Percentiles rank a stretch among this genome's conserved stretches.
Conservation (phyloP, 176 grass and related monocot genomes). For the Hyparrhenia diplandra region DNA sequence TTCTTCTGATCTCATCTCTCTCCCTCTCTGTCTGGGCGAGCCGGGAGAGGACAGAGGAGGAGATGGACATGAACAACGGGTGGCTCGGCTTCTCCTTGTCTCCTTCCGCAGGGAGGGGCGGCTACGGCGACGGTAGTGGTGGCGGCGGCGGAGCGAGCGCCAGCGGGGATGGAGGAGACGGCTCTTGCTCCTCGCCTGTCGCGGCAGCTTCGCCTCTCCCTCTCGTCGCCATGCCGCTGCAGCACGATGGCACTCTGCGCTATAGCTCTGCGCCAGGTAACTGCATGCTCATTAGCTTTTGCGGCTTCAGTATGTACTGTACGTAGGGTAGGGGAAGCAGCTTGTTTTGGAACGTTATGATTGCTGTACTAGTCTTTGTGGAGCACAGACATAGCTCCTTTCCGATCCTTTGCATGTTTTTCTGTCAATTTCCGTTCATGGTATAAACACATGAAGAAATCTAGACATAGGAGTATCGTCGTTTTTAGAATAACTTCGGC, state of each 20-base stretch:
- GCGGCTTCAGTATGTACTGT: no score
- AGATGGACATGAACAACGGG: constrained; percentile 60
- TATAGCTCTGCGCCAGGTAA: constrained; percentile 12
- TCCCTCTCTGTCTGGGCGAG: no score
- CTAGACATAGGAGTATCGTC: no score
- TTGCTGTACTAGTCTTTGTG: background rate
- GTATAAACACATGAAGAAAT: background rate
- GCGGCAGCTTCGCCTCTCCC: constrained; percentile 15
- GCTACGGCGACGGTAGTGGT: background rate
- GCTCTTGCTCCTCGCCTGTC: constrained; percentile 31
- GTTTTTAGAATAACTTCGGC: background rate
- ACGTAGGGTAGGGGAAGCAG: no score
- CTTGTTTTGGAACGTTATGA: background rate
- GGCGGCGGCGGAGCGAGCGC: constrained; percentile 1
- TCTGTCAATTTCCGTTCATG: background rate
- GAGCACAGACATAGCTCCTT: background rate
- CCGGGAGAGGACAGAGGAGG: background rate
- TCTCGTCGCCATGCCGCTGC: constrained; percentile 33
- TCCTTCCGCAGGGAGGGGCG: constrained; percentile 7
- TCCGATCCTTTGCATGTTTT: background rate
- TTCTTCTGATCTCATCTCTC: background rate
- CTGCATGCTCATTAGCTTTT: background rate
- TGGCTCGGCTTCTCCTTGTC: constrained; percentile 79
- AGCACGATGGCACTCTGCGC: constrained; percentile 33
- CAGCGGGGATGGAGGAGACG: constrained; percentile 17